Evolutionary conservation across 805 yeast genomes (phyloP), one percentile per base, ranked within the genome.

Genomic region (Starmerella asiatica): DNA sequence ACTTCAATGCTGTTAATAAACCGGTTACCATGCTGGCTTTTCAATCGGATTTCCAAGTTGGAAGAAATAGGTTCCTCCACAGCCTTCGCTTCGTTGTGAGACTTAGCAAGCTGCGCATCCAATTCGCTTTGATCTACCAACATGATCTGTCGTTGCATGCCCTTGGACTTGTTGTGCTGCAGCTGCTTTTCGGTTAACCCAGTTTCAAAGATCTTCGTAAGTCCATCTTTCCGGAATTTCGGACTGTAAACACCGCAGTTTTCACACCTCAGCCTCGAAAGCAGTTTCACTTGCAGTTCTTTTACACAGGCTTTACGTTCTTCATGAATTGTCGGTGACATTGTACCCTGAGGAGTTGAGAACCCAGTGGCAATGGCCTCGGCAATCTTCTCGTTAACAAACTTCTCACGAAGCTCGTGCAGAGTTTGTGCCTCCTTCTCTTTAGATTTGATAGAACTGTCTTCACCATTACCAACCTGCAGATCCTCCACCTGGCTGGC

Each of bases 171-270:
- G 65, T 91, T 91, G 61, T 79, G 78, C 36, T 53, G 39, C 38
- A 71, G 55, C 58, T 88, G 95, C 57, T 83, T 83, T 37, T 83
- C 94, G 36, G 70, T 70, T 50, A 93, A 69, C 5, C 93, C 75
- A 49, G 76, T 76, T 63, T 91, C 97, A 55, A 91, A 91, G 47
- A 91, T 75, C 65, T 93, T 91, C 46, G 86, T 72, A 56, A 75
- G 79, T 0, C 98, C 98, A 58, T 91, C 99, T 55, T 86, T 88
- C 64, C 98, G 76, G 67, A 79, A 88, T 27, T 79, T 68, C 40
- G 99, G 97, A 33, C 95, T 84, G 60, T 68, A 82, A 94, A 86
- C 82, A 32, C 85, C 83, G 71, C 99, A 91, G 62, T 86, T 85
- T 54, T 83, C 94, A 71, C 99, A 91, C 60, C 77, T 81, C 40